Evolutionary conservation across 2,329 filamentous ascomycete genomes (phyloP).

Genomic region (Cylindrodendrum hubeiense): DNA sequence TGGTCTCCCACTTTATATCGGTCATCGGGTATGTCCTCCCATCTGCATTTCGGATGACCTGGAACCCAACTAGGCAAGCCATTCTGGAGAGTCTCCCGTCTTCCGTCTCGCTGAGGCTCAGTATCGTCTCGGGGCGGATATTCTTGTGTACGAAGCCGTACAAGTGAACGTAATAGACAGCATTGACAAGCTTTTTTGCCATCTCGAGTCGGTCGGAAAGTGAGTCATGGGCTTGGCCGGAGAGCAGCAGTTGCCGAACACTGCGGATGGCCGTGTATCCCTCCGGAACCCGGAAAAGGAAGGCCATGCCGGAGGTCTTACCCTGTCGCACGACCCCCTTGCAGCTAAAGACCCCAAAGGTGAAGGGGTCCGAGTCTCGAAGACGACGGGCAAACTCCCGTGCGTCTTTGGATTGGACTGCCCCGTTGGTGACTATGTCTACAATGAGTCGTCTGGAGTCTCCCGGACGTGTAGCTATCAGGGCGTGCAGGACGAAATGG

Average conservation of each 20-base stretch:
- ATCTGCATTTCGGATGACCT: conserved; percentile 33
- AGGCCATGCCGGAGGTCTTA: conserved; percentile 9
- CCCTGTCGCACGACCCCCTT: conserved; percentile 10
- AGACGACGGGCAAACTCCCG: conserved; percentile 8
- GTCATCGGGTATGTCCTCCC: conserved; percentile 38
- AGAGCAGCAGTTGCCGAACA: conserved; percentile 1
- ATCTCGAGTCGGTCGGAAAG: conserved; percentile 10
- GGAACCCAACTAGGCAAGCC: conserved; percentile 29
- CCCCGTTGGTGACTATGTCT: conserved; percentile 4
- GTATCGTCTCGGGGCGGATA: conserved; percentile 57
- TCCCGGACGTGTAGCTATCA: conserved; percentile 7
- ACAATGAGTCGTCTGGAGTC: conserved; percentile 6
- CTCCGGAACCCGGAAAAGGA: conserved; percentile 18
- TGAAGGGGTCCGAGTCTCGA: conserved; percentile 17
- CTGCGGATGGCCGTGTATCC: conserved; percentile 10
- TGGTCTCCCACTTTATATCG: conserved; percentile 51
- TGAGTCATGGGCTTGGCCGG: background rate
- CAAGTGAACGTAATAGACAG: conserved; percentile 50
- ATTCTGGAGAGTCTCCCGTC: conserved; percentile 1
- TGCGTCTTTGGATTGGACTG: conserved; percentile 11
- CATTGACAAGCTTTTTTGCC: conserved; percentile 43
- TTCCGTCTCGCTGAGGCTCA: conserved; percentile 44
- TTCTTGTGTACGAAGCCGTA: conserved; percentile 61
- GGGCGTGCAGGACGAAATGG: background rate
- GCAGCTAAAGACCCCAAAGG: conserved; percentile 15